A percentile compares a stretch with the other conserved stretches of the same genome.
Evolutionary conservation across 495 filamentous ascomycete genomes (phyloP).

Genomic region (Geopyxis carbonaria): DNA sequence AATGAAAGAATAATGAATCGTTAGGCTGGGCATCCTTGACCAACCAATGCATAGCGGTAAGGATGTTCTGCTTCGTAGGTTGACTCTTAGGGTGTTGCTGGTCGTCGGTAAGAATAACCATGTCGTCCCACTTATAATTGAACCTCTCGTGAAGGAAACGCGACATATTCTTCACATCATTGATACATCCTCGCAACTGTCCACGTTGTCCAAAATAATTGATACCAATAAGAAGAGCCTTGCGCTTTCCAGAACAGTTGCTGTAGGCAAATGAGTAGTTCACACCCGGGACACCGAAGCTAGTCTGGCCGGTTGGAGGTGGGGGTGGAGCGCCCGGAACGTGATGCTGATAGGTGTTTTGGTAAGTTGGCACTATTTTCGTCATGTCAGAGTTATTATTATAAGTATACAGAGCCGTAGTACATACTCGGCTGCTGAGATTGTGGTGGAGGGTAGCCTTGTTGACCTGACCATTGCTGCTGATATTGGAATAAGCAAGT

Average conservation of each 20-base stretch:
- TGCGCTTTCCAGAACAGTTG: slow-evolving; percentile 73
- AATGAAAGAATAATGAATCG: slow-evolving; percentile 97
- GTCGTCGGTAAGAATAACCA: slow-evolving; percentile 95
- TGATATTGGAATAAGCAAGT: neutral
- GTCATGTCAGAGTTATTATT: slow-evolving; percentile 3
- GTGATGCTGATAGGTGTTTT: slow-evolving; percentile 14
- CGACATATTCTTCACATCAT: slow-evolving; percentile 97
- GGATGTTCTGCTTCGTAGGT: slow-evolving; percentile 87
- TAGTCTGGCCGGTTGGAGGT: slow-evolving; percentile 41
- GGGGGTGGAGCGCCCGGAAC: slow-evolving; percentile 34
- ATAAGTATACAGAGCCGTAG: slow-evolving; percentile 1
- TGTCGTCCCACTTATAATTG: slow-evolving; percentile 87
- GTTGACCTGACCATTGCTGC: slow-evolving; percentile 14
- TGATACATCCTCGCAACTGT: slow-evolving; percentile 88
- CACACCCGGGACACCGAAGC: slow-evolving; percentile 52
- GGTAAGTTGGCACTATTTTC: slow-evolving; percentile 14
- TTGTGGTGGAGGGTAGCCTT: slow-evolving; percentile 11
- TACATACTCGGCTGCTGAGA: slow-evolving; percentile 20
- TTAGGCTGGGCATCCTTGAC: slow-evolving; percentile 89
- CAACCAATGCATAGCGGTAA: slow-evolving; percentile 96
- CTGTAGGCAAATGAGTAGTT: slow-evolving; percentile 77
- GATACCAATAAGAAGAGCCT: slow-evolving; percentile 89
- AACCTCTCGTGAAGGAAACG: slow-evolving; percentile 78
- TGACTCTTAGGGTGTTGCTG: slow-evolving; percentile 95
- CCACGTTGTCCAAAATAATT: slow-evolving; percentile 93